A percentile compares a stretch with the other conserved stretches of the same genome.
Evolutionary conservation across 495 filamentous ascomycete genomes (phyloP).

Genomic region (Friedmanniomyces simplex): DNA sequence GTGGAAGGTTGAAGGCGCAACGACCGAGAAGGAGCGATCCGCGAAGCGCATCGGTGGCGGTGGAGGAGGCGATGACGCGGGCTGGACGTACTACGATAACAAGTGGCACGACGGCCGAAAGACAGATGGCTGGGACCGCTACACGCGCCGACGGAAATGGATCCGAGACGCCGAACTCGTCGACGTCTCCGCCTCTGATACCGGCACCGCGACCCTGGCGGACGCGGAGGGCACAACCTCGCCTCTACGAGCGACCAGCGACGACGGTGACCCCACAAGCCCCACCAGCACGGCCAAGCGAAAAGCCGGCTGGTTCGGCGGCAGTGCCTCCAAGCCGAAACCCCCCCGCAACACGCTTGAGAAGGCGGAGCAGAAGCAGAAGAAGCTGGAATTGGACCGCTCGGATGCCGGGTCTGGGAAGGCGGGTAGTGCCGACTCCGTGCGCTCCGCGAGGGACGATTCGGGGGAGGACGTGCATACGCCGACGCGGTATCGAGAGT

Average conservation of each 20-base stretch:
- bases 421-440: constrained; percentile 32
- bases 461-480: constrained; percentile 42
- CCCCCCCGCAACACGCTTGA: constrained; percentile 9
- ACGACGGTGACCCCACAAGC: background rate
- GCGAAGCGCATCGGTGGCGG: constrained; percentile 19
- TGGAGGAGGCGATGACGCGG: constrained; percentile 49
- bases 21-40: constrained; percentile 35
- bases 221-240: too few species aligned
- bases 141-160: constrained; percentile 92
- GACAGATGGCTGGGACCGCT: constrained; percentile 87
- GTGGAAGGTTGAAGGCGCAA: constrained; percentile 78
- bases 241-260: background rate
- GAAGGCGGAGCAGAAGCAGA: background rate
- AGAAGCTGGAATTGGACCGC: constrained; percentile 3
- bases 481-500: constrained; percentile 28
- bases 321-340: constrained; percentile 14
- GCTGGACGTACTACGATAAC: constrained; percentile 98
- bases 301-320: constrained; percentile 12
- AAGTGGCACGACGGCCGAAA: constrained; percentile 95
- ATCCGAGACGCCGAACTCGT: constrained; percentile 91
- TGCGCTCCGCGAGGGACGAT: constrained; percentile 29
- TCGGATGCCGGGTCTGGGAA: constrained; percentile 23
- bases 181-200: constrained; percentile 42
- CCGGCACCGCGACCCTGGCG: too few species aligned
- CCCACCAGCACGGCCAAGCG: constrained; percentile 1